Evolutionary conservation across 2,329 filamentous ascomycete species (phyloP).

Genomic region (Nakataea oryzae): DNA sequence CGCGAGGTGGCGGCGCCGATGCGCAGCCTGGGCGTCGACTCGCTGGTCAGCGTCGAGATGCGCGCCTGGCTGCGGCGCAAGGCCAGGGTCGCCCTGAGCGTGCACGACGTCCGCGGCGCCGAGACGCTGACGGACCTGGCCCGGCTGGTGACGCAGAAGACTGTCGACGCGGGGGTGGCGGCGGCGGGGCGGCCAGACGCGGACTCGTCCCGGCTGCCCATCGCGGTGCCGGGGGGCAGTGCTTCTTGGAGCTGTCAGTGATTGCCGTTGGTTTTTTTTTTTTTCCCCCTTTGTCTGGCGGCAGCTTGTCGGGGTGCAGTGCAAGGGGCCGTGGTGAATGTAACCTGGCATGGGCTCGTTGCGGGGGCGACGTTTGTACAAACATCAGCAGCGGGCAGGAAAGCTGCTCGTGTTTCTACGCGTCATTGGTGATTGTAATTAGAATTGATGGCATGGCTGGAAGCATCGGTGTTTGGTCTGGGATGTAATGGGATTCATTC

Average conservation of each 20-base stretch:
- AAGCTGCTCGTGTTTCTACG: not conserved
- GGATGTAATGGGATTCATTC: not conserved
- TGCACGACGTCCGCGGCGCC: conserved; percentile 1
- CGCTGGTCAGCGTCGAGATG: conserved; percentile 17
- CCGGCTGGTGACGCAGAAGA: not conserved
- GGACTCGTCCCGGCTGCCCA: not conserved
- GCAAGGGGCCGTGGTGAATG: too few species aligned
- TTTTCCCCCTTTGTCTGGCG: too few species aligned
- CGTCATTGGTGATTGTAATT: not conserved
- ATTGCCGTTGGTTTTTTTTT: too few species aligned
- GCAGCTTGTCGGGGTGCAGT: too few species aligned
- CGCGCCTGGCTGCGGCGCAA: conserved; percentile 15
- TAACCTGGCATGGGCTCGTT: too few species aligned
- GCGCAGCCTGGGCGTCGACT: conserved; percentile 15
- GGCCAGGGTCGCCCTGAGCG: conserved; percentile 9
- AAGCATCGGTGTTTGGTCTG: not conserved
- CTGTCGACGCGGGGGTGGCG: not conserved
- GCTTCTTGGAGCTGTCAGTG: too few species aligned
- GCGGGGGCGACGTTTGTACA: too few species aligned
- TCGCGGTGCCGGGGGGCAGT: not conserved
- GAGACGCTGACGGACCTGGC: not conserved
- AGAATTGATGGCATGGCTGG: not conserved
- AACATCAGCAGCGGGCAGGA: too few species aligned
- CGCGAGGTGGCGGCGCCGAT: conserved; percentile 6
- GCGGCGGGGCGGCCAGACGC: not conserved